Evolutionary conservation across 2,329 filamentous ascomycete species (phyloP), one percentile per base, ranked within the genome.

Genomic region (Teratosphaeria nubilosa): DNA sequence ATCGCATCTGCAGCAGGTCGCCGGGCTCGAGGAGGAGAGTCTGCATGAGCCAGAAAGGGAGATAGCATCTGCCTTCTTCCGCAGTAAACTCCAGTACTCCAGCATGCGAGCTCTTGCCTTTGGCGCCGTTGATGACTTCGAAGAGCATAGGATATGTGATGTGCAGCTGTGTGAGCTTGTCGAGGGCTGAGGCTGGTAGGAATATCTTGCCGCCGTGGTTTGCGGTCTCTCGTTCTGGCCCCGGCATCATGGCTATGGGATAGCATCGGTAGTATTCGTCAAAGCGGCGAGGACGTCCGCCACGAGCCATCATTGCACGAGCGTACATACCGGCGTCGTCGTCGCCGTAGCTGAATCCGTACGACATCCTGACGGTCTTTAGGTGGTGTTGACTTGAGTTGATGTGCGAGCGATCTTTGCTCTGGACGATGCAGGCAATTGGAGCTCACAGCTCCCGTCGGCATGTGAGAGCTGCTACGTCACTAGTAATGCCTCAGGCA

Each of bases 231-330:
- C 94, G 84, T 68, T 96, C 91, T 41, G 90, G 84, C 2, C 92
- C 91, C 13, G 91, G 90, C 62, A 95, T 85, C 91, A 99, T 97
- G 67, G 87, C 86, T 68, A 96, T 83, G 51, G 94, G 94, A 70
- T 97, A 99, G 79, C 91, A 96, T 69, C 94, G 87, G 76, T 96
- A 97, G 78, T 96, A 97, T 75, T 99, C 94, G 74, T 99, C 92
- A 77, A 99, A 99, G 60, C 91, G 89, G 67, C 90, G 88, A 66
- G 75, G 79, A 68, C 72, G 79, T 73, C 70, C 70, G 34, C 76
- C 73, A 31, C 73, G 62, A 76, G 77, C 77, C 60, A 82, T 70
- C 73, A 83, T 79, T 59, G 77, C 76, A 14, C 76, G 73, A 61
- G 80, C 77, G 61, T 82, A 79, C 69, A 82, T 78, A 59, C 77